Percentiles rank a stretch among this genome's conserved stretches.
phyloP scores from a whole-genome alignment of 495 filamentous ascomycete species.

The Penicillium riverlandense region DNA sequence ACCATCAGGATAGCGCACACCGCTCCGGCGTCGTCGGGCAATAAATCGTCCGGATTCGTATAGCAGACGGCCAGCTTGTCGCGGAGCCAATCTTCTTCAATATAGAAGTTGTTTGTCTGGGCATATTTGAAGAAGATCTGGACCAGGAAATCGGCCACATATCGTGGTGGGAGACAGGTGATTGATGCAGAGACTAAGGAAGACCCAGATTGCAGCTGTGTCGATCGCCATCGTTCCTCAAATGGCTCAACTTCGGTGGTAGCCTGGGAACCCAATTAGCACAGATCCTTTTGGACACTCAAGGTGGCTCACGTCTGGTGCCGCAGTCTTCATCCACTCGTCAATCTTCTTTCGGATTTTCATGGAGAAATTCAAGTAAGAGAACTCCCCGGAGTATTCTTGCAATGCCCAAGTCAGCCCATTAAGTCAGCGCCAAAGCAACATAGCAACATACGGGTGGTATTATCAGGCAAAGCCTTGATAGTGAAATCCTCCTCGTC shows the following conservation, averaged over 20 bases:
- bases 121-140: slow-evolving; percentile 48
- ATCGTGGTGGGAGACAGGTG: slow-evolving; percentile 42
- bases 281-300: background rate
- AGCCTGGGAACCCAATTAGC: slow-evolving; percentile 19
- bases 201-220: slow-evolving; percentile 41
- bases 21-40: slow-evolving; percentile 37
- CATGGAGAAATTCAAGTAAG: slow-evolving; percentile 44
- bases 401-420: background rate
- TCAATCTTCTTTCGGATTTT: slow-evolving; percentile 43
- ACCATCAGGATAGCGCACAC: slow-evolving; percentile 45
- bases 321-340: slow-evolving; percentile 39
- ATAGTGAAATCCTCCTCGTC: slow-evolving; percentile 41
- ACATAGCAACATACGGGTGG: slow-evolving; percentile 28
- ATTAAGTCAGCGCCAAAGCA: background rate
- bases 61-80: slow-evolving; percentile 41
- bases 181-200: slow-evolving; percentile 31
- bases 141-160: slow-evolving; percentile 44
- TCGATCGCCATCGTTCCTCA: slow-evolving; percentile 42
- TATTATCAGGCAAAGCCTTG: slow-evolving; percentile 40
- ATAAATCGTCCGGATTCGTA: slow-evolving; percentile 31
- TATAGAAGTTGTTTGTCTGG: slow-evolving; percentile 45
- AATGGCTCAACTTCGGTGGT: slow-evolving; percentile 35
- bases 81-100: slow-evolving; percentile 42
- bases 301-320: slow-evolving; percentile 28
- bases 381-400: slow-evolving; percentile 50